These are phyloP conservation scores for Botrytis medusae DNA, from an alignment of 2,329 filamentous ascomycete species.

Conservation along the genomic window DNA sequence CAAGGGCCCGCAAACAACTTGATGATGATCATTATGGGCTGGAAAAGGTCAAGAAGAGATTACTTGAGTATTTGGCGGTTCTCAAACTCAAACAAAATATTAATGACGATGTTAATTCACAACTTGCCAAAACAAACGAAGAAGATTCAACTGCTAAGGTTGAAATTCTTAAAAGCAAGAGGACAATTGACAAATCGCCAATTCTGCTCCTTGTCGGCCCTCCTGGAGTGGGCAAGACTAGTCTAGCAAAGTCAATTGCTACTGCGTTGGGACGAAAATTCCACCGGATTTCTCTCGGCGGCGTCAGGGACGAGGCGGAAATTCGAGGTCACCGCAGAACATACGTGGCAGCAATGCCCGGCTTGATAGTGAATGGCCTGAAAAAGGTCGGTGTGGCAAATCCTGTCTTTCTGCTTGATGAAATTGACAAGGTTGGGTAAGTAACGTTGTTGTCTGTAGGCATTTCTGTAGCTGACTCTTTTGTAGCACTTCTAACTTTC, in stretches of 20 bases:
- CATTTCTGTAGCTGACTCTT: slow-evolving; percentile 12
- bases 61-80: slow-evolving; percentile 96
- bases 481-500: slow-evolving; percentile 72
- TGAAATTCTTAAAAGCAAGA: slow-evolving; percentile 74
- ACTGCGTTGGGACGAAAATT: slow-evolving; percentile 92
- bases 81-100: slow-evolving; percentile 89
- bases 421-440: slow-evolving; percentile 88
- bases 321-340: slow-evolving; percentile 93
- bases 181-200: slow-evolving; percentile 90
- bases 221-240: slow-evolving; percentile 94
- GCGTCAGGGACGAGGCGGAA: slow-evolving; percentile 93
- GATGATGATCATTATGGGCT: slow-evolving; percentile 96
- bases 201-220: slow-evolving; percentile 92
- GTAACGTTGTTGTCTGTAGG: slow-evolving; percentile 22
- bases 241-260: slow-evolving; percentile 87
- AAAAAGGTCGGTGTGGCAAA: slow-evolving; percentile 96
- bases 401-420: slow-evolving; percentile 91
- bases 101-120: slow-evolving; percentile 77
- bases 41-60: slow-evolving; percentile 93
- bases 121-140: slow-evolving; percentile 68
- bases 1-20: slow-evolving; percentile 80
- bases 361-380: slow-evolving; percentile 86
- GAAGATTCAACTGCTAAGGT: slow-evolving; percentile 59
- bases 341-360: slow-evolving; percentile 98
- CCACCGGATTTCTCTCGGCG: slow-evolving; percentile 93